A percentile compares a stretch with the other conserved stretches of the same genome.
These are phyloP conservation scores for Myxozyma neglecta DNA, from an alignment of 805 yeast species.

Conservation along the genomic window DNA sequence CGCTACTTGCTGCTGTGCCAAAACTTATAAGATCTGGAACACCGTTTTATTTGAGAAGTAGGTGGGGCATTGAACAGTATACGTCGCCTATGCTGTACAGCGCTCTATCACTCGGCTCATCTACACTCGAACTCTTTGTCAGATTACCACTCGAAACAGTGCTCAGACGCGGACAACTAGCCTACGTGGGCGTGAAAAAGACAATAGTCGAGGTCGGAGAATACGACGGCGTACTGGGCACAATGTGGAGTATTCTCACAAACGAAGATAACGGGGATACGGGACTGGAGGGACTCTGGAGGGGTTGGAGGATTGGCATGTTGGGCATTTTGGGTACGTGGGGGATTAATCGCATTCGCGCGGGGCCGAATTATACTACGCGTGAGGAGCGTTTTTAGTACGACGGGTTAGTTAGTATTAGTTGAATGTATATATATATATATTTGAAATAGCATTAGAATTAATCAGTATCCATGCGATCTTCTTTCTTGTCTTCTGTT, in stretches of 20 bases:
- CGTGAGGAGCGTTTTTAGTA: conserved; percentile 29
- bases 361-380: conserved; percentile 10
- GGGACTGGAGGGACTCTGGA: conserved; percentile 58
- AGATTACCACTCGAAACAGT: conserved; percentile 86
- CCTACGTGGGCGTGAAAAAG: conserved; percentile 50
- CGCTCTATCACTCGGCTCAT: conserved; percentile 57
- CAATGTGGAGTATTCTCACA: conserved; percentile 51
- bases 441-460: neutral
- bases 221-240: conserved; percentile 56
- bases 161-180: conserved; percentile 78
- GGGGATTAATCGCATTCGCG: conserved; percentile 65
- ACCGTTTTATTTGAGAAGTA: conserved; percentile 60
- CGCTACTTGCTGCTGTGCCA: conserved; percentile 61
- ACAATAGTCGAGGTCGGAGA: conserved; percentile 60
- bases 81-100: conserved; percentile 63
- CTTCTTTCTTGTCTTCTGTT: neutral
- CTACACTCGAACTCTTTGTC: conserved; percentile 66
- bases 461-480: conserved; percentile 28
- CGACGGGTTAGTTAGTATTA: neutral
- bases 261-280: conserved; percentile 48
- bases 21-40: conserved; percentile 64
- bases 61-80: conserved; percentile 65
- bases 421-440: neutral
- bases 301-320: conserved; percentile 91
- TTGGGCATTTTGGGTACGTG: conserved; percentile 78